Base-by-base conservation (phyloP, 257 asterid species). In the Capsicum rhomboideum region DNA sequence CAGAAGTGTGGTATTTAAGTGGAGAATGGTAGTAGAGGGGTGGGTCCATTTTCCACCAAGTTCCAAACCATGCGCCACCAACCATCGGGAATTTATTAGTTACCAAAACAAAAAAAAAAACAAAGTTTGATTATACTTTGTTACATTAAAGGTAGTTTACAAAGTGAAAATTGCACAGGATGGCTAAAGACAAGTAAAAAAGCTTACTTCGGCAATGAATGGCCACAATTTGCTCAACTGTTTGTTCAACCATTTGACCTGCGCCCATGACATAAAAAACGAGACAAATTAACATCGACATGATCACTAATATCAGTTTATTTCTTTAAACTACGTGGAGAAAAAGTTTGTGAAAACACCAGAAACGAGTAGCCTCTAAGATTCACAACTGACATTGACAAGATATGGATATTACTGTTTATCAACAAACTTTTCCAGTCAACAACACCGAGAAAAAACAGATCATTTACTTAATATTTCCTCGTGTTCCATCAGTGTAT, bases 241-340 rank as follows among this genome's bases (percentile, higher is more conserved):
- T 87, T 90, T 94, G 91, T 97, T 97, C 84, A 97, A 92, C 99
- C 99, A 97, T 85, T 97, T 97, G 85, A 93, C 99, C 99, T 97
- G 94, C 86, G 11, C 50, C 90, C 90, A 55, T 58, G 82, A 55
- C 54, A 46, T 34, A 83, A 23, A 8, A 58, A 72, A 78, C 28
- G 26, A 83, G 71, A 79, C 16, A 68, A 85, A 37, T 6, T 59
- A 34, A 6, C 46, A 83, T 8, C 11, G 44, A 56, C 59, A 26
- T 18, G 21, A 54, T 49, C 13, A 72, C 74, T n/a, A 63, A 2
- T 5, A 23, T 64, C 58, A 53, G 11, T 78, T 50, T 67, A 82
- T 23, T 61, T 54, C 74, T 28, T 46, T 11, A 3, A 67, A 46
- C 29, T 34, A 28, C 12, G 4, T 29, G 80, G 3, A 49, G 44